Conservation (phyloP, 345 rosid genomes). For the Salix koriyanagi region DNA sequence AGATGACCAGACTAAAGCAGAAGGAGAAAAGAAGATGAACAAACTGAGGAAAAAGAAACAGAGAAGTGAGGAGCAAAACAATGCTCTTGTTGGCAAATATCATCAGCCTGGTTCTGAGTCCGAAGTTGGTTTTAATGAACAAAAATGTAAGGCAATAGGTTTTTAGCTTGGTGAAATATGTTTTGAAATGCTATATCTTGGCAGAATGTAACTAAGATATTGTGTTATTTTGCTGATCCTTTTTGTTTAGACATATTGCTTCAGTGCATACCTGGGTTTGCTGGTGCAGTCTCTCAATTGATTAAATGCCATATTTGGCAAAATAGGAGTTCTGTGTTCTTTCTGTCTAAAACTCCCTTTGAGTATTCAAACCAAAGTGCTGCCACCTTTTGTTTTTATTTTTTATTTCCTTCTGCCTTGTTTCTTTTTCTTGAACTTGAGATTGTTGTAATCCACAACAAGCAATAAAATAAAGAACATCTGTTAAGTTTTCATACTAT, state of each 20-base stretch:
- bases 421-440: not conserved
- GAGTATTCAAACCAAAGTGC: not conserved
- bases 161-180: not conserved
- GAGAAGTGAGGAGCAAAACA: constrained; percentile 14
- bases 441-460: not conserved
- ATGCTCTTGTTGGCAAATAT: constrained; percentile 1
- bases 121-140: constrained; percentile 12
- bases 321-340: not conserved
- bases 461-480: not conserved
- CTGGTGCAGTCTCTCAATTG: not conserved
- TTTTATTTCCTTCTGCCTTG: not conserved
- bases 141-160: constrained; percentile 11
- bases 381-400: not conserved
- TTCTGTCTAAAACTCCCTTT: not conserved
- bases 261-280: not conserved
- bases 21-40: constrained; percentile 21
- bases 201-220: not conserved
- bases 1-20: constrained; percentile 1
- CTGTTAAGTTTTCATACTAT: not conserved
- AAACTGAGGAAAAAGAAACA: constrained; percentile 23
- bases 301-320: not conserved
- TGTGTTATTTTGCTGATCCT: not conserved
- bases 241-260: not conserved
- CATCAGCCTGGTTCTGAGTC: constrained; percentile 6
- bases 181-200: not conserved